Conservation (phyloP, 345 rosid genomes). For the Ceriops tagal region DNA sequence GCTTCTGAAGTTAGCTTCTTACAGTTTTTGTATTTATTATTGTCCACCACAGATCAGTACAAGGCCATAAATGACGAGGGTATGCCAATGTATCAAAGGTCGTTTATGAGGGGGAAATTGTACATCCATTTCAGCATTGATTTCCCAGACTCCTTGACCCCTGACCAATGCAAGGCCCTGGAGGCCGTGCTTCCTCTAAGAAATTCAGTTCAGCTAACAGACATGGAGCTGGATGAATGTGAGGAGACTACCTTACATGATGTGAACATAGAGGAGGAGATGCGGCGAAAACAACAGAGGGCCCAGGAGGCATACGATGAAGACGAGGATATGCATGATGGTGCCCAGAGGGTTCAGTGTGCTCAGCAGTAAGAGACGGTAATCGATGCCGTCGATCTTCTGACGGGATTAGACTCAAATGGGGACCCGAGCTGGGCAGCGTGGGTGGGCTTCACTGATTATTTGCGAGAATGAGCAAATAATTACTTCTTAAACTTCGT, state of each 20-base stretch:
- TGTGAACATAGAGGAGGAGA: conserved; percentile 57
- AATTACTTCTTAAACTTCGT: too few relatives aligned
- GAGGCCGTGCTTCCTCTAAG: conserved; percentile 50
- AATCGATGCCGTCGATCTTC: too few relatives aligned
- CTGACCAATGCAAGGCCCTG: conserved; percentile 49
- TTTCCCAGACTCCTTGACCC: conserved; percentile 52
- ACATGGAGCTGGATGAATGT: conserved; percentile 66
- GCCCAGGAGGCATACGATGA: conserved; percentile 66
- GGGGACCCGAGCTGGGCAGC: too few relatives aligned
- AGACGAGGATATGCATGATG: conserved; percentile 56
- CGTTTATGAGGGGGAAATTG: conserved; percentile 67
- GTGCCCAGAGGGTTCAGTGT: conserved; percentile 64
- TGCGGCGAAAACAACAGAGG: conserved; percentile 50
- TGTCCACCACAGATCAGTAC: conserved; percentile 22
- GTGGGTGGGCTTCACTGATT: too few relatives aligned
- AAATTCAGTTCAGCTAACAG: conserved; percentile 31
- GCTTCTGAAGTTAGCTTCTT: not conserved
- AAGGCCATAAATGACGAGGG: conserved; percentile 34
- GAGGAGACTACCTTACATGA: conserved; percentile 72
- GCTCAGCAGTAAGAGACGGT: conserved; percentile 48
- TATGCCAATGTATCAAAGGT: conserved; percentile 38
- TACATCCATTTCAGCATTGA: conserved; percentile 56
- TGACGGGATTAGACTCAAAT: too few relatives aligned
- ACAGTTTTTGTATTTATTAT: not conserved
- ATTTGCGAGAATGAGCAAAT: too few relatives aligned